Evolutionary conservation across 192 early-diverging fungal species (phyloP), one percentile per base, ranked within the genome.

Genomic region (Gonapodya sp.): DNA sequence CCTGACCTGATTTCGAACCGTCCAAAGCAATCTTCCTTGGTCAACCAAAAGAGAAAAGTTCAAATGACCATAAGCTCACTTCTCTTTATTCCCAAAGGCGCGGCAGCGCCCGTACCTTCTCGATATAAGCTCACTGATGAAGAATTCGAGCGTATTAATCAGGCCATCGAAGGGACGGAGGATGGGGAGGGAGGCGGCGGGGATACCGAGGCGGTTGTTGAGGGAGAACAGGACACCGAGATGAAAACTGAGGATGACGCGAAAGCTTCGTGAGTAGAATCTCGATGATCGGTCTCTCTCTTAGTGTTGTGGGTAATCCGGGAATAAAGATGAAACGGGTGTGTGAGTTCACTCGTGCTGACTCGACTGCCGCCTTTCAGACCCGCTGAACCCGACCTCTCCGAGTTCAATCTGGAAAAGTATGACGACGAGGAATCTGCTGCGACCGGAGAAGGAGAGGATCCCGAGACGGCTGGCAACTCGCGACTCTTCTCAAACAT

Each of bases 41-140:
- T n/a, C n/a, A n/a, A n/a, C n/a, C n/a, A n/a, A n/a, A n/a, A n/a
- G n/a, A 82, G 31, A 77, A 83, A 85, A 36, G 18, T 35, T 33
- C 79, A 81, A 37, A 37, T 32, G 35, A 96, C 97, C 96, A 97
- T 99, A 82, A 95, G 96, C 8, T 91, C 96, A 36, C 85, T 98
- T 82, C 89, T 91, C 36, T 99, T 97, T 96, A 91, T 98, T 32
- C 93, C 92, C 82, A 93, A 95, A 83, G 98, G 97, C 78, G 95
- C 92, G n/a, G 93, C 95, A n/a, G 88, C 90, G 35, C 89, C 93
- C 77, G 83, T 87, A 78, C 98, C 98, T 32, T 87, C 91, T 34
- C 93, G 90, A 78, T 94, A 92, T 84, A 87, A 93, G 81, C 86
- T 99, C 64, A 92, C 93, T 78, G 96, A 98, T 74, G 92, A 94